These are phyloP conservation scores for Diphasiastrum complanatum DNA, from an alignment of 83 land plant species.

Conservation along the genomic window DNA sequence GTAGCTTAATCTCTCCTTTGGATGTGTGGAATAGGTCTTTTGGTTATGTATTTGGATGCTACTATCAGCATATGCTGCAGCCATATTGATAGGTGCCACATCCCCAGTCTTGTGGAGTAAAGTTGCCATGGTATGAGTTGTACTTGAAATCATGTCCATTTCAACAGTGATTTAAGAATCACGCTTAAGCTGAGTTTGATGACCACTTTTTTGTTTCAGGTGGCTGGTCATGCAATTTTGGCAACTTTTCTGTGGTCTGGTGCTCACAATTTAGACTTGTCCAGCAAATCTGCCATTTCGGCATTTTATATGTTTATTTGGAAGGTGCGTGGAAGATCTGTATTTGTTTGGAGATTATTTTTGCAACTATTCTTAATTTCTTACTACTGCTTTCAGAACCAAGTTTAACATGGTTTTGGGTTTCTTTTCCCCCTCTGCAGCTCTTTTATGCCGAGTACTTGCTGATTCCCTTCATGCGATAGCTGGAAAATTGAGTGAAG, in stretches of 20 bases:
- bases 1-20: too few species aligned
- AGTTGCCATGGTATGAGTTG: conserved; percentile 47
- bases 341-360: too few species aligned
- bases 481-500: too few species aligned
- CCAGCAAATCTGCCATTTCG: conserved; percentile 64
- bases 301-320: conserved; percentile 97
- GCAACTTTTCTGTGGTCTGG: conserved; percentile 63
- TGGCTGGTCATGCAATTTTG: conserved; percentile 60
- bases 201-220: conserved; percentile 33
- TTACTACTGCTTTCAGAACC: not conserved
- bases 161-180: too few species aligned
- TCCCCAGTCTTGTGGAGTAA: conserved; percentile 63
- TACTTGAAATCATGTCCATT: not conserved
- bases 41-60: conserved; percentile 84
- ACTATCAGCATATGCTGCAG: conserved; percentile 68
- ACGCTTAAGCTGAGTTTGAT: not conserved
- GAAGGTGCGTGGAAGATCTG: conserved; percentile 55
- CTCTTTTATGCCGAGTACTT: conserved; percentile 73
- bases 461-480: conserved; percentile 61
- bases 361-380: not conserved
- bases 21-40: conserved; percentile 73
- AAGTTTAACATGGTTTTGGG: not conserved
- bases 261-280: conserved; percentile 57
- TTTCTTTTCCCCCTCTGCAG: conserved; percentile 29
- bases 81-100: conserved; percentile 50